phyloP scores from a whole-genome alignment of 73 alveolate genomes.

The Urostyla sp. region DNA sequence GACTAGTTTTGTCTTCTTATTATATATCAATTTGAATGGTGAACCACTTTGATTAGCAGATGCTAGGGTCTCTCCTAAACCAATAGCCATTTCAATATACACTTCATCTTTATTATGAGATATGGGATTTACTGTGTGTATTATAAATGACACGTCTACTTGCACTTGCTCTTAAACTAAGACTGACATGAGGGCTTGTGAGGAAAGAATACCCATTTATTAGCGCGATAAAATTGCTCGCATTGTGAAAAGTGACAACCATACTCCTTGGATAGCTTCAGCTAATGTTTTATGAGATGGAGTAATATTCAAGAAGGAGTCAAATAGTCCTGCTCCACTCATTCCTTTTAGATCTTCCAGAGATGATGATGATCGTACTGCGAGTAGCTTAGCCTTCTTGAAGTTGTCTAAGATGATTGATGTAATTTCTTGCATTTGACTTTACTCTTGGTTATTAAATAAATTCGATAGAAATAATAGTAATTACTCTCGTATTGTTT shows the following conservation, averaged over 20 bases:
- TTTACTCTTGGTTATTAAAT: too few species aligned
- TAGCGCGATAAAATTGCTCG: constrained; percentile 88
- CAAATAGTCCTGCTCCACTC: constrained; percentile 96
- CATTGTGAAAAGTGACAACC: constrained; percentile 87
- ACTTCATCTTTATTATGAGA: constrained; percentile 76
- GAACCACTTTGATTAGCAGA: constrained; percentile 90
- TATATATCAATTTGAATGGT: constrained; percentile 83
- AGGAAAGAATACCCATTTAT: constrained; percentile 73
- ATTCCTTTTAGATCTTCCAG: constrained; percentile 89
- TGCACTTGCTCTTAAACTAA: constrained; percentile 83
- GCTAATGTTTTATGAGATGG: constrained; percentile 67
- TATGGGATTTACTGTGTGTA: constrained; percentile 88
- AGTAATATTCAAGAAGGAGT: constrained; percentile 83
- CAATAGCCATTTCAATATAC: constrained; percentile 90
- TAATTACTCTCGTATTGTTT: too few species aligned
- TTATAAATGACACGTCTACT: constrained; percentile 85
- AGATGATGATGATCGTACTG: constrained; percentile 92
- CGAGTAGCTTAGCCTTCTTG: constrained; percentile 66
- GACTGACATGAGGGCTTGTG: constrained; percentile 87
- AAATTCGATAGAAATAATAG: too few species aligned
- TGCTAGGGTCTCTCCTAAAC: constrained; percentile 96
- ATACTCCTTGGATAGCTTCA: constrained; percentile 81
- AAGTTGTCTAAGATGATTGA: background rate
- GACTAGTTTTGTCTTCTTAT: constrained; percentile 60
- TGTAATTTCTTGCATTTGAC: too few species aligned